Evolutionary conservation across 2,329 filamentous ascomycete species (phyloP).

Genomic region (Trichoderma oligosporum): DNA sequence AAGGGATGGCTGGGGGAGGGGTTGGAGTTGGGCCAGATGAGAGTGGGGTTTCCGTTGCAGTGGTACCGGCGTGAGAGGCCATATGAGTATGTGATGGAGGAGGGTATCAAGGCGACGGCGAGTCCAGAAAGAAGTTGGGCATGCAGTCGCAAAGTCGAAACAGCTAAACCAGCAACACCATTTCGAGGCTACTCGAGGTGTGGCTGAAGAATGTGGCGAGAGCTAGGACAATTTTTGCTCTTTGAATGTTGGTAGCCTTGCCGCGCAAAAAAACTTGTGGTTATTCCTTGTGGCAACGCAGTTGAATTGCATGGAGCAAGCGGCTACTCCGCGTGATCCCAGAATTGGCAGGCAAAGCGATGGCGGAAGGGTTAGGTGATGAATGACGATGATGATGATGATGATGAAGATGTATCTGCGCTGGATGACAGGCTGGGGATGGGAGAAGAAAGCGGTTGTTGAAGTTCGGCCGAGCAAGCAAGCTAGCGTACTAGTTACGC

Average conservation of each 20-base stretch:
- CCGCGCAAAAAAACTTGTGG: not conserved
- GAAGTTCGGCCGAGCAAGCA: conserved; percentile 9
- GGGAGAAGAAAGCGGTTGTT: conserved; percentile 17
- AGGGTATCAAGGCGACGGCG: conserved; percentile 5
- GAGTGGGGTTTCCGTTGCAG: conserved; percentile 50
- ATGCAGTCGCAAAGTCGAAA: conserved; percentile 18
- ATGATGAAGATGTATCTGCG: conserved; percentile 7
- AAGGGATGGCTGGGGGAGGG: conserved; percentile 36
- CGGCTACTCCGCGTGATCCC: conserved; percentile 1
- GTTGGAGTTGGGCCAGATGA: conserved; percentile 35
- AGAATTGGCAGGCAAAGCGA: conserved; percentile 10
- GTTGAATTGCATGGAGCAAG: conserved; percentile 7
- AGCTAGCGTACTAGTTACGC: conserved; percentile 4
- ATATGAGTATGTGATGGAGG: conserved; percentile 34
- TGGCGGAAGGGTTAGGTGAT: conserved; percentile 3
- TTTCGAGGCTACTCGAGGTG: conserved; percentile 38
- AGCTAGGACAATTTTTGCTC: conserved; percentile 33
- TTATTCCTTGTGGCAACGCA: not conserved
- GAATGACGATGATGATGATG: conserved; percentile 1
- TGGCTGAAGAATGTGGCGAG: conserved; percentile 45
- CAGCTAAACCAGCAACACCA: conserved; percentile 31
- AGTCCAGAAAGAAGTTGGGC: conserved; percentile 8
- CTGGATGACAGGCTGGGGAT: conserved; percentile 20
- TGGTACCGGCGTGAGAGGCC: conserved; percentile 52
- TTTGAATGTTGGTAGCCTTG: not conserved